These are phyloP conservation scores for Aureobasidium melanogenum DNA, from an alignment of 2,329 filamentous ascomycete genomes.

Conservation along the genomic window DNA sequence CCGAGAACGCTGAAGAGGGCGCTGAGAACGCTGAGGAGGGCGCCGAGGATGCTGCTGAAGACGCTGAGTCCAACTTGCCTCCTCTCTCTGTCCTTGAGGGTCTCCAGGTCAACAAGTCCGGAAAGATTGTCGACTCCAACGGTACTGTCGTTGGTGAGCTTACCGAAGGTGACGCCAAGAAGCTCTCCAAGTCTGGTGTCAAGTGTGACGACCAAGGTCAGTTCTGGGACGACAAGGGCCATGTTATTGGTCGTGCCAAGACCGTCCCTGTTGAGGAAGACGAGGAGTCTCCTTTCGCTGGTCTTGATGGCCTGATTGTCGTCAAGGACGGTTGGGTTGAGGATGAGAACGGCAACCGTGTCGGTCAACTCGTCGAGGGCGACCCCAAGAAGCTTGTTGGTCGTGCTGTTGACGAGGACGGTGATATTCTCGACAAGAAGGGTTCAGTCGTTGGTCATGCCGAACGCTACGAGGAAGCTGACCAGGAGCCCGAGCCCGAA, in stretches of 20 bases:
- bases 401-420: constrained; percentile 42
- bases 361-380: constrained; percentile 41
- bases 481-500: constrained; percentile 46
- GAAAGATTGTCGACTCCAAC: constrained; percentile 40
- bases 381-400: constrained; percentile 44
- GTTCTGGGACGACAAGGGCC: constrained; percentile 46
- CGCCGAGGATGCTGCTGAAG: constrained; percentile 27
- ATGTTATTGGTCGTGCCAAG: constrained; percentile 42
- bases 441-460: constrained; percentile 44
- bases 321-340: constrained; percentile 42
- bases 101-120: constrained; percentile 41
- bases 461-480: constrained; percentile 54
- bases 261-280: constrained; percentile 40
- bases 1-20: constrained; percentile 20
- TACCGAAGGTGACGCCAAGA: constrained; percentile 43
- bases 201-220: constrained; percentile 39
- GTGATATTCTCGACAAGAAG: constrained; percentile 46
- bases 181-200: constrained; percentile 40
- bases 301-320: constrained; percentile 41
- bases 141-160: constrained; percentile 42
- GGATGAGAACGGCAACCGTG: constrained; percentile 42
- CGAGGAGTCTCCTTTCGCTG: constrained; percentile 42
- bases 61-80: constrained; percentile 29
- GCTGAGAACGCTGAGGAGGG: constrained; percentile 24
- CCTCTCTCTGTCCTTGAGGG: constrained; percentile 43